phyloP scores from a whole-genome alignment of 768 basidiomycete genomes.

The Jaapia argillacea region DNA sequence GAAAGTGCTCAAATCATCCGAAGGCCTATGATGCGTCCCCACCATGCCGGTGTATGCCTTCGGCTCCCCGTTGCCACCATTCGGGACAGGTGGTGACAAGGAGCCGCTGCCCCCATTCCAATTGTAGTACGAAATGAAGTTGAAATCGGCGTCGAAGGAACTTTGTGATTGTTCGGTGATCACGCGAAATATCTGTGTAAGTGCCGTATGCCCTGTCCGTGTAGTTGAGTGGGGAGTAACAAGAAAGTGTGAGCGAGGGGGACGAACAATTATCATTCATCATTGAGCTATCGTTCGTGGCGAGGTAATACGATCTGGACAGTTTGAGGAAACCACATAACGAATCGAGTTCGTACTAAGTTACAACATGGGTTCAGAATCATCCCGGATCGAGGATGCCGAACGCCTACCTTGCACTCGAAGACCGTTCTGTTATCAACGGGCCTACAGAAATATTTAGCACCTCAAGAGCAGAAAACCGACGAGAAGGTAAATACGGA shows the following conservation, averaged over 20 bases:
- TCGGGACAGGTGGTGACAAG: slow-evolving; percentile 52
- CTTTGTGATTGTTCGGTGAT: slow-evolving; percentile 69
- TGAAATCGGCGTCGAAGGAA: slow-evolving; percentile 60
- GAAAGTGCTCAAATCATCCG: slow-evolving; percentile 63
- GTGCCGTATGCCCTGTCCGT: slow-evolving; percentile 49
- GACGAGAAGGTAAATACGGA: slow-evolving; percentile 39
- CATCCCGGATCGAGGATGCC: background rate
- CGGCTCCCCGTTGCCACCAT: slow-evolving; percentile 66
- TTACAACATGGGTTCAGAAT: background rate
- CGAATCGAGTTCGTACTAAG: slow-evolving; percentile 71
- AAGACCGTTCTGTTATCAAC: slow-evolving; percentile 64
- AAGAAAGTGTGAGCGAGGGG: slow-evolving; percentile 1
- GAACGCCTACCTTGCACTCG: slow-evolving; percentile 62
- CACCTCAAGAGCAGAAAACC: slow-evolving; percentile 1
- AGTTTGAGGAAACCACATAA: slow-evolving; percentile 73
- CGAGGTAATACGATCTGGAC: slow-evolving; percentile 60
- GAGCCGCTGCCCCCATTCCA: slow-evolving; percentile 69
- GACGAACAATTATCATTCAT: slow-evolving; percentile 58
- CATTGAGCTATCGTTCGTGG: slow-evolving; percentile 63
- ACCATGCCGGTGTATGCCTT: slow-evolving; percentile 68
- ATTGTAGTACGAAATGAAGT: slow-evolving; percentile 70
- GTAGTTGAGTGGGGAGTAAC: background rate
- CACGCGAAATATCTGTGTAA: slow-evolving; percentile 66
- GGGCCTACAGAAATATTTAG: slow-evolving; percentile 39
- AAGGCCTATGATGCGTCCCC: slow-evolving; percentile 69